Base-by-base conservation (phyloP, 2,329 filamentous ascomycete species). In the Clonostachys rosea region DNA sequence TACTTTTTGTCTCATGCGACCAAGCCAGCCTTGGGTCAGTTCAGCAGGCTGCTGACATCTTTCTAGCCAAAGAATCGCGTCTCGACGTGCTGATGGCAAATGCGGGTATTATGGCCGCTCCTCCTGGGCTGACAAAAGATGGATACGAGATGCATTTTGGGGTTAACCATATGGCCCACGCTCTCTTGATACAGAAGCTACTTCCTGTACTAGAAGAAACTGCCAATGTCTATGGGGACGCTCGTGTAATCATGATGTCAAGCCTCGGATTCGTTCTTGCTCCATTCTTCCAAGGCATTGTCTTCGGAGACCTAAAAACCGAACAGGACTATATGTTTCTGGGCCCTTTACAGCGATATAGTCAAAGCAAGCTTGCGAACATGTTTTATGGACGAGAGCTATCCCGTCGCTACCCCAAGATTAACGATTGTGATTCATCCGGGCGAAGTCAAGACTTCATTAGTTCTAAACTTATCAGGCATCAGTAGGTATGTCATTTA, bases 61-160 rank as follows among this genome's bases (percentile, higher is more conserved):
- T 78, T 49, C 44, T 59, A 1, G 47, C 56, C 4, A 51, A 62
- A 17, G 56, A 59, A 30, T 46, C 55, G 12, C 56, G 58, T 7
- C 56, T 75, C 2, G 69, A 75, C 51, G 62, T 73, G 39, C 58
- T 75, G 5, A 59, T 75, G 30, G 63, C 65, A 40, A 74, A 74
- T 47, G 73, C 70, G 1, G 73, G 73, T 2, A 62, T 70, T 42
- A 69, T 73, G 62, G 64, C 60, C 4, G 43, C 53, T 9, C 53
- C 65, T 0, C 53, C 65, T 0, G 59, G 51, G 2, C 53, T 65
- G 11, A 71, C 69, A 5, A 52, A 56, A 18, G 68, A 75, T 13
- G 70, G 70, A 11, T 74, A 73, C 51, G 73, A 76, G 54, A 50
- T 67, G n/a, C 66, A 73, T 48, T 71, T 75, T 49, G 70, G 64